Evolutionary conservation across 1,284 basidiomycete species (phyloP), one percentile per base, ranked within the genome.

Genomic region (Pseudozyma hubeiensis): DNA sequence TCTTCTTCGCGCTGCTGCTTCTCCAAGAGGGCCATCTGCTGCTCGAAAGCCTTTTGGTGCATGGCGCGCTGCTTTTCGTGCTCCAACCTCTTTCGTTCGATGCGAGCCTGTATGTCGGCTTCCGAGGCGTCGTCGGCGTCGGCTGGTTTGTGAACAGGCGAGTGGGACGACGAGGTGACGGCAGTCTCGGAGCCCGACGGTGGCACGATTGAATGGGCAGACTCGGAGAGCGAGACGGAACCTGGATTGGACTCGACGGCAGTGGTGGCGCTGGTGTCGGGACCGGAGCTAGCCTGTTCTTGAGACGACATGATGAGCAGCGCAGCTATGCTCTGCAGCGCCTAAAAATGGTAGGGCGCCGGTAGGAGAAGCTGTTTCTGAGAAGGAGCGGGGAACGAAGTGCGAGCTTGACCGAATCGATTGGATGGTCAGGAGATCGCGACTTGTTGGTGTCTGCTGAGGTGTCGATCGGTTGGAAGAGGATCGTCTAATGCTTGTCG

Each of bases 1-100:
- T 79, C 77, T 41, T 79, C 77, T 48, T 79, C 63, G 30, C 64
- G 74, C 60, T 79, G 77, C 57, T 79, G 64, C 56, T 61, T 64
- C 40, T 79, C 75, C 37, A 79, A 61, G 7, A 72, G 64, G 7
- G 58, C 57, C 77, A 79, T 79, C 50, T 77, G 75, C 41, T 79
- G 71, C 48, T 79, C 77, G 40, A 79, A 79, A 2, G 62, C 71
- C 49, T 77, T 77, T 35, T 73, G 75, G 31, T 79, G 77, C 50
- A 75, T 48, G 17, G 71, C 75, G 35, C 77, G 75, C 50, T 79
- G 77, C 53, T 68, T 62, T 40, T 79, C 77, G 66, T 77, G 75
- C 65, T 79, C 77, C 37, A 64, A 53, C 30, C 77, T 68, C 50
- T 79, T 79, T n/a, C 51, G 57, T 24, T 79, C 77, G 54, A 79